These are phyloP conservation scores for Leccinum disarticulatum DNA, from an alignment of 768 basidiomycete species.

Conservation along the genomic window DNA sequence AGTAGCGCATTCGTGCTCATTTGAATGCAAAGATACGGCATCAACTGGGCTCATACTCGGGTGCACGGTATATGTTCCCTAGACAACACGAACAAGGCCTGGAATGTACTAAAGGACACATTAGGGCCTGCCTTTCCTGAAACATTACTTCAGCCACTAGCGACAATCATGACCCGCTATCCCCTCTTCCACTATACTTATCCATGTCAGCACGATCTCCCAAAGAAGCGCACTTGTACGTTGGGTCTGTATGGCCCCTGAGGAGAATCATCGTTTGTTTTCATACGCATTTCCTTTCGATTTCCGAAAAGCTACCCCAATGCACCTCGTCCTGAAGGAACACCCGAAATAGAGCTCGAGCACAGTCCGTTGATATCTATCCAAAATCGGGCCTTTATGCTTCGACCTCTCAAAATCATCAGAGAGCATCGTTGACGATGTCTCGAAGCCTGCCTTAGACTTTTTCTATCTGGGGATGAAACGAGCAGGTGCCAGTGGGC, in stretches of 20 bases:
- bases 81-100: constrained; percentile 90
- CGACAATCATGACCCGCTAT: constrained; percentile 69
- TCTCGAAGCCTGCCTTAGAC: constrained; percentile 79
- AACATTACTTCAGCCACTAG: constrained; percentile 38
- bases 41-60: constrained; percentile 88
- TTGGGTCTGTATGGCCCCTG: constrained; percentile 87
- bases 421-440: constrained; percentile 74
- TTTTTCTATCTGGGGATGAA: constrained; percentile 73
- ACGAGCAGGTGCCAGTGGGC: constrained; percentile 41
- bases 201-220: constrained; percentile 54
- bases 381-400: constrained; percentile 72
- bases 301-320: constrained; percentile 85
- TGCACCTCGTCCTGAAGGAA: constrained; percentile 57
- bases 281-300: constrained; percentile 84
- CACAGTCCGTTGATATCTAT: constrained; percentile 76
- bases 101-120: constrained; percentile 47
- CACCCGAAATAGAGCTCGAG: constrained; percentile 79
- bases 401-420: constrained; percentile 71
- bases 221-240: constrained; percentile 76
- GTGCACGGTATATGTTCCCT: constrained; percentile 87
- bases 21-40: constrained; percentile 86
- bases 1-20: constrained; percentile 80
- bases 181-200: constrained; percentile 59
- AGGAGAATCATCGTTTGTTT: constrained; percentile 83
- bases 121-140: constrained; percentile 16